A percentile compares a stretch with the other conserved stretches of the same genome.
phyloP scores from a whole-genome alignment of 768 basidiomycete genomes.

The Rhodotorula kratochvilovae region DNA sequence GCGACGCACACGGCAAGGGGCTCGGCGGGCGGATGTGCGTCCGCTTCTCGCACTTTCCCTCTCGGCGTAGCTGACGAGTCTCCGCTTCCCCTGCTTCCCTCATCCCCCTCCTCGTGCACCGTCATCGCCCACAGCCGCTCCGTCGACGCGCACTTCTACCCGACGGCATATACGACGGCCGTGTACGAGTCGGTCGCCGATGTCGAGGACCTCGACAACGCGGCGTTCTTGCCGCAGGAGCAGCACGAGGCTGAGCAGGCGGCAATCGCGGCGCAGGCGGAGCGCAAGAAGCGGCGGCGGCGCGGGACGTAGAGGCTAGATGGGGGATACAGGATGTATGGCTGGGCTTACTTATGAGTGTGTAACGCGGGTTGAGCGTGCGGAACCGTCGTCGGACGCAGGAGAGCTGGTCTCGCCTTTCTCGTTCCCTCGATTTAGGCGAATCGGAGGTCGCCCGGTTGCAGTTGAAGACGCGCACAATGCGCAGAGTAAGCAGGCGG shows the following conservation, averaged over 20 bases:
- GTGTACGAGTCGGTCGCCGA: conserved; percentile 9
- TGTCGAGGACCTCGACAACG: conserved; percentile 28
- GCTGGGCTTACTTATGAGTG: no score
- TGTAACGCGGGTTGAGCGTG: no score
- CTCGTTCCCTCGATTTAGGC: no score
- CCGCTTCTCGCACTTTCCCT: not conserved
- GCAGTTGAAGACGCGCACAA: no score
- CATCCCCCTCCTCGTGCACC: fast-evolving
- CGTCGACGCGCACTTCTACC: conserved; percentile 33
- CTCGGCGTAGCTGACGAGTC: not conserved
- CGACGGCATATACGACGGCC: conserved; percentile 23
- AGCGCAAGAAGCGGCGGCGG: not conserved
- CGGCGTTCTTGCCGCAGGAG: conserved; percentile 17
- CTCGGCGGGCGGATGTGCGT: conserved; percentile 28
- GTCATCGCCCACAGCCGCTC: conserved; percentile 7
- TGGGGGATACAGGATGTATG: no score
- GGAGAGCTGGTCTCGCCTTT: not conserved
- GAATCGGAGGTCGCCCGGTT: no score
- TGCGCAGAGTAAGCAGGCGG: no score
- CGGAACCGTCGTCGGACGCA: no score
- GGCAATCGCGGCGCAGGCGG: not conserved
- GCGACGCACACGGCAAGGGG: not conserved
- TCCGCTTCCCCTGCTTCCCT: not conserved
- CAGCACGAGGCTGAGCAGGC: conserved; percentile 3
- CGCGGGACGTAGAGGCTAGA: not conserved